Evolutionary conservation across 345 rosid species (phyloP), one percentile per base, ranked within the genome.

Genomic region (Trapa bicornis): DNA sequence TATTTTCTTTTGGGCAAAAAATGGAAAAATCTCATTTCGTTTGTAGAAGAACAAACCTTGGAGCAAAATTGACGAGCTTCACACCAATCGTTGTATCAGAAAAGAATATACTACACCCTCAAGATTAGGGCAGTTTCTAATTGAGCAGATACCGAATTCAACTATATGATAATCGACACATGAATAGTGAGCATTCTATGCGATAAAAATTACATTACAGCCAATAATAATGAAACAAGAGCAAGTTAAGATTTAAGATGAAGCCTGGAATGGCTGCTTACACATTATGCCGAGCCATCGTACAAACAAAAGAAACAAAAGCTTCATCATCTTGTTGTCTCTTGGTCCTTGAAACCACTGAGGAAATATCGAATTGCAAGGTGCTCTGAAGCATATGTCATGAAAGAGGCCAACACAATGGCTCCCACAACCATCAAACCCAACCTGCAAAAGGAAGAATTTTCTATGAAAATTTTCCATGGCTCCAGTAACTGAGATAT

Each of bases 371-470:
- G 75, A 47, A 83, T 70, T 4, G 90, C 87, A 3, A 93, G 96
- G 71, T 84, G 88, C 86, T 87, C 96, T 3, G 96, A 71, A n/a
- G 89, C 91, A 69, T 93, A 86, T 60, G 96, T 84, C 97, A 93
- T 93, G 85, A 84, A 88, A 61, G 97, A 87, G 57, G 87, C 92
- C 72, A 93, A 72, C 71, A 87, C 74, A 32, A 90, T 70, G 68
- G 90, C 96, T 73, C 92, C 96, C 0, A 68, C 89, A 66, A 83
- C 87, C 94, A 93, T 91, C 82, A 88, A 71, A 38, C 96, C 97
- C 65, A 93, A 74, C 85, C 98, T 90, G 94, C 65, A 65, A 72
- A 53, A 62, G 35, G 5, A 35, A 64, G 14, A 12, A 22, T 22
- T 22, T 22, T 41, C 29, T 39, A 16, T 41, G 43, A 17, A 38